Evolutionary conservation across 495 filamentous ascomycete genomes (phyloP).

Genomic region (Aspergillus conjunctus): DNA sequence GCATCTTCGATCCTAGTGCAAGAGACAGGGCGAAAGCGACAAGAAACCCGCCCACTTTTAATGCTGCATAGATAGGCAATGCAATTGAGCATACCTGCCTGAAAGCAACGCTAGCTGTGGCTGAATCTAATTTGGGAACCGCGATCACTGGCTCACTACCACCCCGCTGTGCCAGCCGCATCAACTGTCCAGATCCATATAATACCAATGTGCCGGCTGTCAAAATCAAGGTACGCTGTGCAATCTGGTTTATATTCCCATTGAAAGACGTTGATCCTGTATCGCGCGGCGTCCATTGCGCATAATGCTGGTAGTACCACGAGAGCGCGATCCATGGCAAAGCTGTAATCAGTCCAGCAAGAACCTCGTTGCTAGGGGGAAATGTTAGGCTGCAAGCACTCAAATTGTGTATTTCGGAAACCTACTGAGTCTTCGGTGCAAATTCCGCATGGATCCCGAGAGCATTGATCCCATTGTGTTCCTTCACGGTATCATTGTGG

Average conservation of each 20-base stretch:
- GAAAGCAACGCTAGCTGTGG: slow-evolving; percentile 24
- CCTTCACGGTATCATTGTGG: slow-evolving; percentile 27
- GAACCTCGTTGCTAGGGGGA: slow-evolving; percentile 33
- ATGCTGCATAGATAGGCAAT: slow-evolving; percentile 58
- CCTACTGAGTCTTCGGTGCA: slow-evolving; percentile 20
- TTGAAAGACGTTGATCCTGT: slow-evolving; percentile 2
- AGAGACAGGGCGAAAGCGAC: slow-evolving; percentile 54
- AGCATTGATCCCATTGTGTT: slow-evolving; percentile 2
- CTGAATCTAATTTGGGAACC: slow-evolving; percentile 25
- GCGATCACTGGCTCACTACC: slow-evolving; percentile 17
- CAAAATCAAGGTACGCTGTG: slow-evolving; percentile 16
- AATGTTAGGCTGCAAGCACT: slow-evolving; percentile 20
- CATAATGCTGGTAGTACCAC: slow-evolving; percentile 42
- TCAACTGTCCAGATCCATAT: slow-evolving; percentile 32
- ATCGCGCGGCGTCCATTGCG: slow-evolving; percentile 23
- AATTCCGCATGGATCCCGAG: slow-evolving; percentile 9
- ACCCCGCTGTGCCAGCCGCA: slow-evolving; percentile 19
- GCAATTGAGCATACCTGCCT: slow-evolving; percentile 40
- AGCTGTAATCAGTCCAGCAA: slow-evolving; percentile 35
- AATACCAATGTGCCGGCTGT: slow-evolving; percentile 32
- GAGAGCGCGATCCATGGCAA: slow-evolving; percentile 47
- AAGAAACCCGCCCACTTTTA: slow-evolving; percentile 57
- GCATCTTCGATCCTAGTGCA: slow-evolving; percentile 45
- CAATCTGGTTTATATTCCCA: slow-evolving; percentile 17
- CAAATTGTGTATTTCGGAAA: background rate